A percentile compares a stretch with the other conserved stretches of the same genome.
These are phyloP conservation scores for Podila minutissima DNA, from an alignment of 192 early-diverging fungal species.

Conservation along the genomic window DNA sequence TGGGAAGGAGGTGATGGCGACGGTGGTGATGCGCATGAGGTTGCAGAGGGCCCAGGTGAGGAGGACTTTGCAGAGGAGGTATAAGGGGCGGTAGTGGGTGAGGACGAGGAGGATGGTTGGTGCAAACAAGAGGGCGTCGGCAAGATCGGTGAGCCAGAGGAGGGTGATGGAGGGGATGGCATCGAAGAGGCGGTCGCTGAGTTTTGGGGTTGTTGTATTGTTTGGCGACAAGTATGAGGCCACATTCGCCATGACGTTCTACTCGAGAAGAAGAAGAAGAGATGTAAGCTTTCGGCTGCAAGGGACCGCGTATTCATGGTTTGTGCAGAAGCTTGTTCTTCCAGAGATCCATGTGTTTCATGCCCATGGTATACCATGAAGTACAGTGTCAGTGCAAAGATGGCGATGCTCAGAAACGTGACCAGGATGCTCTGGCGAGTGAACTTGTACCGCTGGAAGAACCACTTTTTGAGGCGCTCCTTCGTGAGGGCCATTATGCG, in stretches of 20 bases:
- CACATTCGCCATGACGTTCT: constrained; percentile 73
- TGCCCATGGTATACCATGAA: constrained; percentile 32
- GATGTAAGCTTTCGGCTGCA: too few relatives aligned
- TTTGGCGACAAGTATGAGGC: constrained; percentile 64
- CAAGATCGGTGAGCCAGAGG: constrained; percentile 71
- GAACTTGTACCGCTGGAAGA: constrained; percentile 35
- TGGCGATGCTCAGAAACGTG: constrained; percentile 12
- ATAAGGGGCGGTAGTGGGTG: constrained; percentile 62
- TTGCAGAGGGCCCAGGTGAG: constrained; percentile 64
- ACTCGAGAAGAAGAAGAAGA: background rate
- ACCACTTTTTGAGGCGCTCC: constrained; percentile 8
- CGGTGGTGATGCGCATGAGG: constrained; percentile 67
- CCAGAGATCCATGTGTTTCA: background rate
- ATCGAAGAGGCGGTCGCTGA: constrained; percentile 65
- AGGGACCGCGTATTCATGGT: background rate
- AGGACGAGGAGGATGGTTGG: constrained; percentile 63
- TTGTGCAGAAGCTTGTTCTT: too few relatives aligned
- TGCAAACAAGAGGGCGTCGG: constrained; percentile 64
- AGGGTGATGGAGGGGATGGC: constrained; percentile 62
- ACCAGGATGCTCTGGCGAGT: constrained; percentile 15
- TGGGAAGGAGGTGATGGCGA: constrained; percentile 74
- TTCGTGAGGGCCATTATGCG: constrained; percentile 9
- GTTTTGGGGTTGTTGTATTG: constrained; percentile 31
- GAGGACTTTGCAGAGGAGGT: constrained; percentile 62
- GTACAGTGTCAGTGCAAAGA: constrained; percentile 37